Evolutionary conservation across 805 yeast genomes (phyloP), one percentile per base, ranked within the genome.

Genomic region (Candida quercuum): DNA sequence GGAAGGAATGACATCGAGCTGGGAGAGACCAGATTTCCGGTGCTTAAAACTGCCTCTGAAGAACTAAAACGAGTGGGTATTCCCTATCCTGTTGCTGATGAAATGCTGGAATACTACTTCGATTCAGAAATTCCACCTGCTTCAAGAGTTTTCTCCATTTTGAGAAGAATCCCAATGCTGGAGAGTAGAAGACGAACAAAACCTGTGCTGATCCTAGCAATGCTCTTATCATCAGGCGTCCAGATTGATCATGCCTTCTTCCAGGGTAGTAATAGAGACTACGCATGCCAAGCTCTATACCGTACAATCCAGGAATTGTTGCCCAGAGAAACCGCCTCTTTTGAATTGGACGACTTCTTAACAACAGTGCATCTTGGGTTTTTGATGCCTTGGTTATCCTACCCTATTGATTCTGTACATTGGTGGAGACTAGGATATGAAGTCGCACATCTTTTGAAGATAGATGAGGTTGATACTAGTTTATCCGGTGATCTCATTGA

Each of bases 401-500:
- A 46, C 30, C 45, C 54, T 7, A 44, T 38, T 39, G 56, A 53
- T 32, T 47, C 52, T 10, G 39, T 47, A 1, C 41, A 38, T 13
- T 53, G 58, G 58, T 50, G 55, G 55, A 37, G 38, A 30, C 17
- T 48, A 16, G 40, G 50, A 9, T 45, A 46, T 37, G 40, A 44
- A 4, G 32, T 51, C 5, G 39, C 45, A 4, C 15, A 20, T 3
- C 10, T 6, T 2, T 26, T 47, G 13, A 35, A 27, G 2, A 35
- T 51, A 11, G 37, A 41, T 30, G 39, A 35, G 14, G 25, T 25
- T 17, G 31, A 38, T n/a, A 11, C 21, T 3, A n/a, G 36, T 2
- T 19, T 25, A 30, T 39, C 42, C 42, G 49, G 60, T 32, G 67
- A 61, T 33, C 21, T 39, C 2, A 49, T 58, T 21, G 72, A 66